These are phyloP conservation scores for Vickermania spadyakhi DNA, from an alignment of 208 protist genomes.

Conservation along the genomic window DNA sequence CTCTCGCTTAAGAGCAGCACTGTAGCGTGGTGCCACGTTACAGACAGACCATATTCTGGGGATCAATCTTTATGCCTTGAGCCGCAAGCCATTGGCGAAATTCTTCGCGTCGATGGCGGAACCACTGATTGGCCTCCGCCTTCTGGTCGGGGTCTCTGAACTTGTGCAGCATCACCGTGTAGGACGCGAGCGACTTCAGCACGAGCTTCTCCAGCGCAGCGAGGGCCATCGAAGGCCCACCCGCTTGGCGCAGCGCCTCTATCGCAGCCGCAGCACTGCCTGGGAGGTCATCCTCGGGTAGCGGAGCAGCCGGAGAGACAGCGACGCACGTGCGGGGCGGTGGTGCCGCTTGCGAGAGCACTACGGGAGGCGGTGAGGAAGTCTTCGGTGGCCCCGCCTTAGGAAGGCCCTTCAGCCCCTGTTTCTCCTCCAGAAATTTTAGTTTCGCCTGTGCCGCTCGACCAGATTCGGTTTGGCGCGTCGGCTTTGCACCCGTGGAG, in stretches of 20 bases:
- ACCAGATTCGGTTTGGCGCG: no score
- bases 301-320: not conserved
- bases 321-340: not conserved
- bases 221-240: conserved; percentile 29
- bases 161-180: conserved; percentile 39
- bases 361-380: not conserved
- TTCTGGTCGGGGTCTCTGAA: conserved; percentile 28
- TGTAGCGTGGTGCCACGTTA: no score
- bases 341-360: not conserved
- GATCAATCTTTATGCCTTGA: conserved; percentile 43
- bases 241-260: conserved; percentile 13
- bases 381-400: not conserved
- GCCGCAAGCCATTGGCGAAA: conserved; percentile 39
- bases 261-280: conserved; percentile 11
- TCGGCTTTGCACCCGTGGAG: no score
- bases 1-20: no score
- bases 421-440: no score
- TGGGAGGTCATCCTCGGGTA: conserved; percentile 6
- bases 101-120: conserved; percentile 28
- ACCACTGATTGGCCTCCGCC: conserved; percentile 60
- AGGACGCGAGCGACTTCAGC: conserved; percentile 54
- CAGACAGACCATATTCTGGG: conserved; percentile 46
- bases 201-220: conserved; percentile 34
- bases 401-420: no score
- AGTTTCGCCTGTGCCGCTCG: no score